Conservation (phyloP, 345 rosid genomes). For the Syzygium aromaticum region DNA sequence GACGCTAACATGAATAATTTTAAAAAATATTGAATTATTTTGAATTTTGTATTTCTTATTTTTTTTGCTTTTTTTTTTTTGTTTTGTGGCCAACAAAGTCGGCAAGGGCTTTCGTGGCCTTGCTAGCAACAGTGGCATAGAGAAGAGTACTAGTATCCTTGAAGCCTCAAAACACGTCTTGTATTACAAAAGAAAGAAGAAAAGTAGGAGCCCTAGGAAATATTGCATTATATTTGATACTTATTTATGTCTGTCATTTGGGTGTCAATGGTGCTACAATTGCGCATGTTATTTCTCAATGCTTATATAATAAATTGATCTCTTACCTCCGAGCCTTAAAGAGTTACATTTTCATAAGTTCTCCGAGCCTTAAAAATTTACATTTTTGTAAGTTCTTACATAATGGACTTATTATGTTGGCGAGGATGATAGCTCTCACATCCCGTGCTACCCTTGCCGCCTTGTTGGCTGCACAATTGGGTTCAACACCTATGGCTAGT, state of each 20-base stretch:
- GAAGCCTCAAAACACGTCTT: slow-evolving; percentile 80
- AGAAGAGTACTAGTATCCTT: slow-evolving; percentile 85
- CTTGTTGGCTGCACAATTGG: slow-evolving; percentile 68
- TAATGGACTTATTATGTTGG: slow-evolving; percentile 49
- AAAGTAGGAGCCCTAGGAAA: slow-evolving; percentile 39
- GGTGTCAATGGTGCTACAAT: not conserved
- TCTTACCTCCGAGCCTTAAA: no score
- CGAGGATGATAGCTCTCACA: slow-evolving; percentile 68
- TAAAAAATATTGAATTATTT: no score
- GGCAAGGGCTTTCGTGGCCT: no score
- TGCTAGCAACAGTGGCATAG: slow-evolving; percentile 35
- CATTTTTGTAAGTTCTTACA: slow-evolving; percentile 62
- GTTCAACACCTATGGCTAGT: slow-evolving; percentile 75
- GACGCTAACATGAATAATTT: no score
- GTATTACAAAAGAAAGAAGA: slow-evolving; percentile 81
- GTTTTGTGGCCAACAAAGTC: no score
- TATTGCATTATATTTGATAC: no score
- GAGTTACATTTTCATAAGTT: no score
- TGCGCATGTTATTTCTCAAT: not conserved
- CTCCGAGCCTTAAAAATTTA: not conserved
- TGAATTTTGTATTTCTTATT: no score
- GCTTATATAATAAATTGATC: no score
- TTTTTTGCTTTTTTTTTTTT: no score
- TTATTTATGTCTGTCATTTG: not conserved
- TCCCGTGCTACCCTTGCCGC: slow-evolving; percentile 77